These are phyloP conservation scores for Fusarium poae DNA, from an alignment of 2,329 filamentous ascomycete genomes.

Conservation along the genomic window DNA sequence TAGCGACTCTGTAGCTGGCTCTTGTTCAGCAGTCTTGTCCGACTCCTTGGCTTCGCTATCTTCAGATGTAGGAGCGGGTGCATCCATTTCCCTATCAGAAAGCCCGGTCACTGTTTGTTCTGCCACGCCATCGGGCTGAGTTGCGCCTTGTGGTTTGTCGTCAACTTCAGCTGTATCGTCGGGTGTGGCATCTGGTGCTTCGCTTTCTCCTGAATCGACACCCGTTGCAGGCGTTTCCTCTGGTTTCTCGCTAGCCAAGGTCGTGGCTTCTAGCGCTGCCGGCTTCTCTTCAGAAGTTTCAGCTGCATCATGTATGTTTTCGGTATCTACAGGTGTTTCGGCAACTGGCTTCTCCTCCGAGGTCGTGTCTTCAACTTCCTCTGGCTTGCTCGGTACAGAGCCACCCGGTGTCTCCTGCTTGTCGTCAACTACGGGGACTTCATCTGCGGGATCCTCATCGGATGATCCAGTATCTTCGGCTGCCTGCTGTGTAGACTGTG, in stretches of 20 bases:
- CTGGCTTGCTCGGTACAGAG: slow-evolving; percentile 1
- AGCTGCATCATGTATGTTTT: slow-evolving; percentile 1
- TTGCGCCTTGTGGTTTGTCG: slow-evolving; percentile 1
- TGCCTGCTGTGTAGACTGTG: slow-evolving; percentile 6
- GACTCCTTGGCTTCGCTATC: slow-evolving; percentile 8
- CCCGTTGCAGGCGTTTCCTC: slow-evolving; percentile 4
- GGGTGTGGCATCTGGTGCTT: neutral
- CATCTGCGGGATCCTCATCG: slow-evolving; percentile 12
- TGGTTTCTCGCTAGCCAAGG: neutral
- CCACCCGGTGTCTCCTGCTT: slow-evolving; percentile 14
- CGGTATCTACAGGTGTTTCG: neutral
- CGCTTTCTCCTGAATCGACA: slow-evolving; percentile 2
- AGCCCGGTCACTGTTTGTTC: neutral
- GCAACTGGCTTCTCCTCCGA: slow-evolving; percentile 15
- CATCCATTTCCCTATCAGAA: slow-evolving; percentile 2
- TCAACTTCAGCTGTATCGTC: slow-evolving; percentile 2
- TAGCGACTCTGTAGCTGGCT: slow-evolving; percentile 10
- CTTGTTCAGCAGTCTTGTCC: slow-evolving; percentile 3
- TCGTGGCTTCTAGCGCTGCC: slow-evolving; percentile 1
- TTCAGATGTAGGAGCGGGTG: neutral
- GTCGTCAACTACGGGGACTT: slow-evolving; percentile 1
- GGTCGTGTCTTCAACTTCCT: slow-evolving; percentile 14
- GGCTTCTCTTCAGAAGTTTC: slow-evolving; percentile 18
- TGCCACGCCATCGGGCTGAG: neutral
- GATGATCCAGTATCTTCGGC: neutral